These are phyloP conservation scores for Moesziomyces sp. DNA, from an alignment of 1,284 basidiomycete genomes.

Conservation along the genomic window DNA sequence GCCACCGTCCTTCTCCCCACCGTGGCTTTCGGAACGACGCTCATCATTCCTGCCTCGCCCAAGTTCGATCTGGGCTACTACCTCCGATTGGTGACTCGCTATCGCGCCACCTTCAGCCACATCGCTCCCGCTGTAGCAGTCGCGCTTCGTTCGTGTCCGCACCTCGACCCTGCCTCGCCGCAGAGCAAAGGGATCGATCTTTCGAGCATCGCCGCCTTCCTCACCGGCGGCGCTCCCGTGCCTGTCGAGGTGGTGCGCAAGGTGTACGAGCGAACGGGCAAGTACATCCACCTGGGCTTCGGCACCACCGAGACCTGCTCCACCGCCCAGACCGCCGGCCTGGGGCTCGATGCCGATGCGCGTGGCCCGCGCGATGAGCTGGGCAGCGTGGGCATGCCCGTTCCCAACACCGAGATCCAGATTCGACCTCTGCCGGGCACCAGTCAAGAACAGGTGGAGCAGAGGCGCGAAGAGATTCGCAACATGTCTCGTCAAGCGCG, in stretches of 20 bases:
- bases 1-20: constrained; percentile 63
- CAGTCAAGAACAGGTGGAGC: constrained; percentile 20
- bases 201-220: constrained; percentile 64
- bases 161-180: constrained; percentile 37
- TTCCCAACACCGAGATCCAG: constrained; percentile 30
- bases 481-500: constrained; percentile 25
- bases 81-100: constrained; percentile 63
- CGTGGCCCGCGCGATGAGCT: constrained; percentile 35
- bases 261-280: constrained; percentile 67
- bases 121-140: constrained; percentile 69
- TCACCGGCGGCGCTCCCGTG: constrained; percentile 68
- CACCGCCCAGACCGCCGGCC: constrained; percentile 29
- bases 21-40: constrained; percentile 65
- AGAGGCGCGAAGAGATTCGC: constrained; percentile 33
- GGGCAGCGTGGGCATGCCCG: constrained; percentile 41
- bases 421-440: constrained; percentile 40
- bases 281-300: constrained; percentile 65
- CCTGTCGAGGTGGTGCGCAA: constrained; percentile 65
- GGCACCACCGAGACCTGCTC: constrained; percentile 55
- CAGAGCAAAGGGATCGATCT: constrained; percentile 61
- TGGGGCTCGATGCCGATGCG: constrained; percentile 30
- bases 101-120: constrained; percentile 67
- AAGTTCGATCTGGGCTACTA: constrained; percentile 67
- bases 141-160: constrained; percentile 66
- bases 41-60: constrained; percentile 59